Evolutionary conservation across 2,329 filamentous ascomycete species (phyloP).

Genomic region (Claviceps sp.): DNA sequence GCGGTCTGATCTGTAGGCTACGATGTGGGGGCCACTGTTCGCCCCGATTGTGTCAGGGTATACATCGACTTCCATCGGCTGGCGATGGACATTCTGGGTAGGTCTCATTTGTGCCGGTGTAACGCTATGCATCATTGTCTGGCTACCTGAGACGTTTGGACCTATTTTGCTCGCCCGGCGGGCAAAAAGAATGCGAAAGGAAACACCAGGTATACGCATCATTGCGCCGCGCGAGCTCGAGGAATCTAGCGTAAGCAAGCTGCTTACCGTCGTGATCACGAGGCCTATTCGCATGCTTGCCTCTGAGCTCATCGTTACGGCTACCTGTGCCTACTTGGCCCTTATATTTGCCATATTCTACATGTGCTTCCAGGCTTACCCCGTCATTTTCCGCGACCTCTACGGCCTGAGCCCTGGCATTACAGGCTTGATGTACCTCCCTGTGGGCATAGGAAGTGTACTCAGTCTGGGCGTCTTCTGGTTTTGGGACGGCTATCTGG

Average conservation of each 20-base stretch:
- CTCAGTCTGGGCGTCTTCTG: conserved; percentile 49
- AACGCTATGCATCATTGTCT: conserved; percentile 43
- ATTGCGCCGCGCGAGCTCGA: conserved; percentile 53
- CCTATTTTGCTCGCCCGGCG: conserved; percentile 45
- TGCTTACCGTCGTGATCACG: conserved; percentile 53
- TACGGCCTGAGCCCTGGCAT: conserved; percentile 52
- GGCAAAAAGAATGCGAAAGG: conserved; percentile 43
- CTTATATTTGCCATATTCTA: conserved; percentile 53
- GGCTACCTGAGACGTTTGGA: conserved; percentile 52
- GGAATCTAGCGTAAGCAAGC: conserved; percentile 39
- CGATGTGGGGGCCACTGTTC: conserved; percentile 50
- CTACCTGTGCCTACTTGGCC: conserved; percentile 56
- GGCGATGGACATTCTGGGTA: conserved; percentile 62
- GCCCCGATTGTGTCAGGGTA: conserved; percentile 54
- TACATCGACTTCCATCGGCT: conserved; percentile 42
- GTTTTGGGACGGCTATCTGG: conserved; percentile 49
- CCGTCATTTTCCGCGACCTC: conserved; percentile 50
- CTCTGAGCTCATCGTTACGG: conserved; percentile 60
- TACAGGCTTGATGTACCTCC: conserved; percentile 54
- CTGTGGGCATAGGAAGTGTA: conserved; percentile 50
- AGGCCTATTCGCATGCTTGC: conserved; percentile 59
- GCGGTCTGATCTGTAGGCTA: conserved; percentile 27
- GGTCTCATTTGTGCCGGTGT: conserved; percentile 52
- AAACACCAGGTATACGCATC: conserved; percentile 35
- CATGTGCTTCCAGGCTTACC: conserved; percentile 68